These are phyloP conservation scores for Sphaerobolus stellatus DNA, from an alignment of 1,284 basidiomycete genomes.

Conservation along the genomic window DNA sequence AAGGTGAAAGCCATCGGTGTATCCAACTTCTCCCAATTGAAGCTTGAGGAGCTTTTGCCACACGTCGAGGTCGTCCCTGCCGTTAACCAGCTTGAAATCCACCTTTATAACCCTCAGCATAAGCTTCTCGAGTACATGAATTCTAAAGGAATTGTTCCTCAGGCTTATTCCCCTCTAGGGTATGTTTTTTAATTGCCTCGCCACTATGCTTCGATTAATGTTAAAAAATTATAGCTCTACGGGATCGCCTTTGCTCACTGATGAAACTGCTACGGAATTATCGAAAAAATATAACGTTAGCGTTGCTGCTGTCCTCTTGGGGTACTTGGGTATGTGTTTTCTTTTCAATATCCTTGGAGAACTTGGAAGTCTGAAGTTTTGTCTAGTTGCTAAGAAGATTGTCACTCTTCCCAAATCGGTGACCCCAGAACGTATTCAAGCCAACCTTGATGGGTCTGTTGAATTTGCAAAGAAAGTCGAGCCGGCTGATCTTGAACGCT, in stretches of 20 bases:
- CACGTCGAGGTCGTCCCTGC: slow-evolving; percentile 64
- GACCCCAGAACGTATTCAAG: slow-evolving; percentile 67
- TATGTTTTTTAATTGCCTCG: neutral
- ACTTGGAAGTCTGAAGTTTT: slow-evolving; percentile 13
- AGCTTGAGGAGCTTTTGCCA: slow-evolving; percentile 41
- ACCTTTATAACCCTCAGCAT: slow-evolving; percentile 77
- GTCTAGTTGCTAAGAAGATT: slow-evolving; percentile 58
- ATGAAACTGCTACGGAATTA: slow-evolving; percentile 64
- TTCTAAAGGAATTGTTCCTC: slow-evolving; percentile 66
- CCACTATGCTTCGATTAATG: neutral
- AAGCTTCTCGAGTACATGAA: slow-evolving; percentile 67
- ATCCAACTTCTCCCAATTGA: slow-evolving; percentile 55
- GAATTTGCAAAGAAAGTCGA: slow-evolving; percentile 51
- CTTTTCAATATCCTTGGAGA: slow-evolving; percentile 23
- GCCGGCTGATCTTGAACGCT: slow-evolving; percentile 56
- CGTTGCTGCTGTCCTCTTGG: slow-evolving; percentile 64
- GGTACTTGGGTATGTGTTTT: slow-evolving; percentile 54
- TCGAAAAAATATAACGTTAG: slow-evolving; percentile 60
- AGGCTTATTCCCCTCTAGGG: slow-evolving; percentile 86
- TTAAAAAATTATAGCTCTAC: slow-evolving; percentile 42
- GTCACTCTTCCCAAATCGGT: slow-evolving; percentile 78
- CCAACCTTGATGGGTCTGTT: slow-evolving; percentile 62
- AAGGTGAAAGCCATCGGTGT: slow-evolving; percentile 84
- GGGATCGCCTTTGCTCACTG: slow-evolving; percentile 64
- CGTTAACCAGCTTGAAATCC: slow-evolving; percentile 69